Evolutionary conservation across 2,329 filamentous ascomycete species (phyloP).

Genomic region (Hortaea werneckii): DNA sequence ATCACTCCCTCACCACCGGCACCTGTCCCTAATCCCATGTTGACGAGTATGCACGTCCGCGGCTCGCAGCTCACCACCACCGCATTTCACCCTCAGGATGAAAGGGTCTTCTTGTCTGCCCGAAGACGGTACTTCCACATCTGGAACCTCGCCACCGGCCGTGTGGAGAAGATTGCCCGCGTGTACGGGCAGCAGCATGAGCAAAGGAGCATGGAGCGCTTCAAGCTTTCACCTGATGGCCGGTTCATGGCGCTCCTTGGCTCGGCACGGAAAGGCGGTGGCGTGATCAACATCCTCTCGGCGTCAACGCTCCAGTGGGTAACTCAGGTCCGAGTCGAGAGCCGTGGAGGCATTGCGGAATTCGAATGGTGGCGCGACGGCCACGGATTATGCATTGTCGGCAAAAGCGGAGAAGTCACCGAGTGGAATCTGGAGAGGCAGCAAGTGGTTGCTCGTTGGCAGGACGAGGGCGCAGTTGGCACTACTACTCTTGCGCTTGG

Average conservation of each 20-base stretch:
- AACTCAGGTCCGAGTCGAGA: conserved; percentile 70
- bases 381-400: conserved; percentile 69
- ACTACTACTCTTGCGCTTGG: conserved; percentile 76
- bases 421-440: conserved; percentile 68
- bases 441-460: conserved; percentile 71
- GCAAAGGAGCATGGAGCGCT: conserved; percentile 82
- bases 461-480: conserved; percentile 79
- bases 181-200: conserved; percentile 67
- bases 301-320: conserved; percentile 78
- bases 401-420: conserved; percentile 78
- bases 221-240: conserved; percentile 79
- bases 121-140: conserved; percentile 86
- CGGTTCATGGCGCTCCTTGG: conserved; percentile 76
- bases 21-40: conserved; percentile 69
- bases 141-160: conserved; percentile 77
- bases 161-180: conserved; percentile 70
- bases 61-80: conserved; percentile 76
- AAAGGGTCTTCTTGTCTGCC: conserved; percentile 78
- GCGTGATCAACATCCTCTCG: conserved; percentile 76
- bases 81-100: conserved; percentile 60
- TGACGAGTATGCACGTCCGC: conserved; percentile 82
- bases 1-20: conserved; percentile 62
- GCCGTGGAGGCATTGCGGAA: conserved; percentile 73
- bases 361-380: conserved; percentile 89
- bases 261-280: conserved; percentile 72